Base-by-base conservation (phyloP, 768 basidiomycete species). In the Hydnum rufescens region DNA sequence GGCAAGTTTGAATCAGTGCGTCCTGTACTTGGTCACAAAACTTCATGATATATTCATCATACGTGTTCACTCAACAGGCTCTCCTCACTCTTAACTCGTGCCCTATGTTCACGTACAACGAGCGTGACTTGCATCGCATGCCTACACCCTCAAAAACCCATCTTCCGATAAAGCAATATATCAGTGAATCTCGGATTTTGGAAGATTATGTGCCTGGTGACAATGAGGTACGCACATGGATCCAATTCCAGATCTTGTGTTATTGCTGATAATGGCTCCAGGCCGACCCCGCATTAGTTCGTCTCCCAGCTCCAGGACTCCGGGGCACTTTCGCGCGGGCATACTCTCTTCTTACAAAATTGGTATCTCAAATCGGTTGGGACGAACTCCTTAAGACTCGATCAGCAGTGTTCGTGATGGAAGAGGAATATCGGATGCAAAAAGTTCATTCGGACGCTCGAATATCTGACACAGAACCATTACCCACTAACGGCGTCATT, bases 101-200 rank as follows among this genome's bases (percentile, higher is more conserved):
- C 68, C 92, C 93, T 2, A 97, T 99, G 95, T 99, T 99, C 67
- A 97, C 95, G 4, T 97, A 85, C 68, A 95, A 95, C 61, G 93
- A 95, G 42, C 79, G 92, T 22, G 95, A 99, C 64, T 71, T 80
- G 2, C 95, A 99, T 63, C 76, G 90, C 3, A 77, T 74, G 63
- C 76, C 96, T 5, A 71, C 82, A 1, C 78, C 90, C 18, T 70
- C 80, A 1, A 77, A 80, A 55, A 74, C 90, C 4, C 87, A 92
- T 64, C 71, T 95, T 0, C 95, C 95, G 1, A 76, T 84, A 62
- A 82, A 82, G 57, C 74, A 80, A 52, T 76, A 81, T 43, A 89
- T 97, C 56, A 78, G 78, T 4, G 89, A 93, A 43, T 69, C 68
- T 13, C 65, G 66, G 32, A 87, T 97, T 36, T 70, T 99, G 2